A percentile compares a stretch with the other conserved stretches of the same genome.
Conservation (phyloP, 257 asterid genomes). For the Nemophila menziesii region DNA sequence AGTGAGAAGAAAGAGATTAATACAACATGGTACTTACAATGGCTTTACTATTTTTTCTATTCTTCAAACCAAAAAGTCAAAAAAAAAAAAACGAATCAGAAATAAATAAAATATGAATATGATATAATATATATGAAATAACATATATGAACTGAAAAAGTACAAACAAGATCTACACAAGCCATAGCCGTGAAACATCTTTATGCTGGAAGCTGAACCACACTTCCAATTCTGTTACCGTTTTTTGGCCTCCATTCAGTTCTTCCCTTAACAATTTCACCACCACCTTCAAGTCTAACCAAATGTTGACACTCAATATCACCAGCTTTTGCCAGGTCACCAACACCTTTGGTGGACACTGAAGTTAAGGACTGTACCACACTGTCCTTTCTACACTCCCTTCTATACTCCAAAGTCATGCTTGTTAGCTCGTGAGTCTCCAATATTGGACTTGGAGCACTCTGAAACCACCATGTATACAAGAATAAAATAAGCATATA, state of each 20-base stretch:
- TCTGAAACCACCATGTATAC: constrained; percentile 26
- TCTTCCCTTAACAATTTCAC: constrained; percentile 78
- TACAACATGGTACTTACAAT: constrained; percentile 14
- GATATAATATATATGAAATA: constrained; percentile 6
- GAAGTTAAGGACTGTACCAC: constrained; percentile 84
- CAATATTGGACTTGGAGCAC: constrained; percentile 65
- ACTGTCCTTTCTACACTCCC: constrained; percentile 97
- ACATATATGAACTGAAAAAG: constrained; percentile 9
- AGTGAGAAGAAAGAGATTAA: neutral
- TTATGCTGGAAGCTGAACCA: constrained; percentile 40
- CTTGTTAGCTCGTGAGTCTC: constrained; percentile 82
- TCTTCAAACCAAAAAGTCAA: neutral
- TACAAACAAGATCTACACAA: constrained; percentile 13
- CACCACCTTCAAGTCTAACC: constrained; percentile 79
- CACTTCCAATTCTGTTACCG: constrained; percentile 25
- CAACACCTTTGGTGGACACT: constrained; percentile 31
- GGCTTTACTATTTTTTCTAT: constrained; percentile 9
- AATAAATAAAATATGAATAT: constrained; percentile 1
- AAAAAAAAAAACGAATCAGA: neutral
- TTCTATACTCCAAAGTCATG: constrained; percentile 76
- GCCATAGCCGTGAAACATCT: constrained; percentile 3
- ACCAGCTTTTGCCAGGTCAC: constrained; percentile 29
- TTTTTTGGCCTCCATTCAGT: constrained; percentile 85
- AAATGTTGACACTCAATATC: constrained; percentile 76
- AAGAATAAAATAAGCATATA: neutral